Evolutionary conservation across 2,329 filamentous ascomycete species (phyloP), one percentile per base, ranked within the genome.

Genomic region (Hawksworthiomyces lignivorus): DNA sequence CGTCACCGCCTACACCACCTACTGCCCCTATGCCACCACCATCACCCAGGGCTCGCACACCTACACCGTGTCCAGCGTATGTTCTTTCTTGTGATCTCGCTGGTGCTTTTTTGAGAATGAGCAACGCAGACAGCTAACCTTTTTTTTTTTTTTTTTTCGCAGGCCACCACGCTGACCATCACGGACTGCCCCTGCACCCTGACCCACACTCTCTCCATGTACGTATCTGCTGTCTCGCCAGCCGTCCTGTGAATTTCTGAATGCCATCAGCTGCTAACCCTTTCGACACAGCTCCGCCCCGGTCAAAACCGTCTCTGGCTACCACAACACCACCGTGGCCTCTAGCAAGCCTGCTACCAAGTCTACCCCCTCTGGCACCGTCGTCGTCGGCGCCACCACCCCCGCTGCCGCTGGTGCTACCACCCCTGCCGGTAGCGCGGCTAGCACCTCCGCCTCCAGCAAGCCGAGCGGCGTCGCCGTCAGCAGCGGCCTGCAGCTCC

Each of bases 131-230:
- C n/a, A n/a, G 9, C 9, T 5, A 14, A 18, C 14, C 5, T n/a
- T 38, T 28, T 30, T 14, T 14, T 14, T n/a, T 17, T 15, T 27
- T 7, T 17, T 12, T 28, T 6, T 6, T 24, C 8, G 24, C 39
- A 77, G 73, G 63, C 80, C 59, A 80, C 77, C 60, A 80, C 77
- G 58, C 58, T 77, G 46, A 75, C 70, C 52, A 67, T 80, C 36
- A 76, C 76, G 54, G 69, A 82, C 71, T 82, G 80, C 72, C 75
- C 79, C 54, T 84, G 78, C 78, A 84, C 75, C 57, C 59, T 77
- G 64, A 72, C 69, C 65, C 43, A 44, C 38, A 39, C 42, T 14
- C 29, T 43, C 14, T 31, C 35, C 15, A 8, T 12, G 24, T 26
- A 26, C 24, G 24, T 26, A 26, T 26, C 20, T 34, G 11, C 24